A percentile compares a stretch with the other conserved stretches of the same genome.
Evolutionary conservation across 345 rosid genomes (phyloP).

Genomic region (Firmiana major): DNA sequence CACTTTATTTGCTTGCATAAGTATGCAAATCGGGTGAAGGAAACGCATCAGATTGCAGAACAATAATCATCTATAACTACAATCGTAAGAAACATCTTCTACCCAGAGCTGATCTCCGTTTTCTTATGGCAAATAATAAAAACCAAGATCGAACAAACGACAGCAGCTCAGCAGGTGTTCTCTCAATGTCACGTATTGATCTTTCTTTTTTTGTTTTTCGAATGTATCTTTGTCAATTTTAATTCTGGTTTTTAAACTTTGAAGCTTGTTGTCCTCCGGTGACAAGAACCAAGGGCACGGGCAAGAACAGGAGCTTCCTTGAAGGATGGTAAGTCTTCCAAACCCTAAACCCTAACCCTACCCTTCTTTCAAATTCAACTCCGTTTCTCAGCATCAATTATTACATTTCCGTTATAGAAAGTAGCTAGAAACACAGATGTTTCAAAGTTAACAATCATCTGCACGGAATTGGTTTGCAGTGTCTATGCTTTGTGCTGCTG

Average conservation of each 20-base stretch:
- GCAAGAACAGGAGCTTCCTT: not conserved
- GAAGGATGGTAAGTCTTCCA: not conserved
- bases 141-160: not conserved
- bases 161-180: slow-evolving; percentile 1
- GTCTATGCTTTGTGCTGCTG: slow-evolving; percentile 12
- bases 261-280: not conserved
- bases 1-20: not conserved
- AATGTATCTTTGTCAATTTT: not conserved
- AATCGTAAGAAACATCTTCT: not conserved
- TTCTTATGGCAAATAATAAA: not conserved
- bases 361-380: not conserved
- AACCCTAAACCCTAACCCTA: not conserved
- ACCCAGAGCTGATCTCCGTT: not conserved
- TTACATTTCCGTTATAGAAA: not conserved
- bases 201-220: too few species aligned
- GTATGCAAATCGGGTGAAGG: not conserved
- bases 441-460: too few species aligned
- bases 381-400: not conserved
- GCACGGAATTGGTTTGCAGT: not conserved
- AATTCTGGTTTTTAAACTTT: not conserved
- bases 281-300: not conserved
- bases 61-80: not conserved
- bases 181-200: not conserved
- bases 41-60: not conserved
- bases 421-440: not conserved